Conservation (phyloP, 441 rosid species). For the Euphorbia schlechtendalii region DNA sequence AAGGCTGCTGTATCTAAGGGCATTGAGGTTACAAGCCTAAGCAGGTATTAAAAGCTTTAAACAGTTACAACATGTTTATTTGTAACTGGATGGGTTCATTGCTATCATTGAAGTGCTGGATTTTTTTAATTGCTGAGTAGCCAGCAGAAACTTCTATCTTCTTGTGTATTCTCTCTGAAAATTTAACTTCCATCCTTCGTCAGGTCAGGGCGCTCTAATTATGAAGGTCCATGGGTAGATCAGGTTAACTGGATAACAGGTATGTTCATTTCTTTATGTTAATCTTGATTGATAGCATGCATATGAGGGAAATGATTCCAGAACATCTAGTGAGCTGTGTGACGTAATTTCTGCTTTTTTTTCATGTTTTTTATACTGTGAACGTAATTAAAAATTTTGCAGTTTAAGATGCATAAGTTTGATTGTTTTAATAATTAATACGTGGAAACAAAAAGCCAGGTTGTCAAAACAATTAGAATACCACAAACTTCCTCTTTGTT, state of each 20-base stretch:
- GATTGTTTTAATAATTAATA: neutral
- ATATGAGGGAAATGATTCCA: neutral
- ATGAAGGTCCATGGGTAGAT: slow-evolving; percentile 73
- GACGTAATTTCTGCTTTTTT: neutral
- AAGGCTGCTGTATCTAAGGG: slow-evolving; percentile 83
- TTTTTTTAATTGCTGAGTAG: neutral
- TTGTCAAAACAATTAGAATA: neutral
- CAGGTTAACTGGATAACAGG: slow-evolving; percentile 88
- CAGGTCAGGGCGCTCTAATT: slow-evolving; percentile 81
- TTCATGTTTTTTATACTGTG: neutral
- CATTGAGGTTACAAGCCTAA: slow-evolving; percentile 72
- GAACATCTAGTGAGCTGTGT: neutral
- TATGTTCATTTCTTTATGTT: slow-evolving; percentile 23
- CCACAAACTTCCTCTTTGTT: neutral
- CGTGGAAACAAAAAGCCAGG: neutral
- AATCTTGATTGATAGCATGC: neutral
- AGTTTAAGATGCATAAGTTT: neutral
- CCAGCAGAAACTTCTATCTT: neutral
- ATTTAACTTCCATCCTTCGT: slow-evolving; percentile 14
- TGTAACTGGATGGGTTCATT: neutral
- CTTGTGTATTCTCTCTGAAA: slow-evolving; percentile 4
- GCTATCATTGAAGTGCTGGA: neutral
- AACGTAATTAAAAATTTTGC: neutral
- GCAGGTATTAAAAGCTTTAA: slow-evolving; percentile 45
- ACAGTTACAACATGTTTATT: slow-evolving; percentile 11